Evolutionary conservation across 164 flowering plant genomes (phyloP).

Genomic region (Berberis vulgaris): DNA sequence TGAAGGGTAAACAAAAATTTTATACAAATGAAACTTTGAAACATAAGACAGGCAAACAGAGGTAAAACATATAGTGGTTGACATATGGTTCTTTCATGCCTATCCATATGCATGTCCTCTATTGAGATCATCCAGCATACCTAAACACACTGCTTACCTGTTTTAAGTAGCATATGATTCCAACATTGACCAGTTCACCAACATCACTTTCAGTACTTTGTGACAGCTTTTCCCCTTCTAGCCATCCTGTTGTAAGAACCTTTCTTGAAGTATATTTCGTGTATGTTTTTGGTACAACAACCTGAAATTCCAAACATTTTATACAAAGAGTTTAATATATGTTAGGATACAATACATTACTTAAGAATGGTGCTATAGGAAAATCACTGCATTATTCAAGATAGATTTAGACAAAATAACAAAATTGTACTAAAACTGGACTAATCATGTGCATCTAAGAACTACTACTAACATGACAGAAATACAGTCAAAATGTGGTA

Average conservation of each 20-base stretch:
- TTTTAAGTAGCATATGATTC: slow-evolving; percentile 97
- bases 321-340: no score
- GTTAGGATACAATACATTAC: no score
- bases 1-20: no score
- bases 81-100: no score
- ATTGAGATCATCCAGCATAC: no score
- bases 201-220: slow-evolving; percentile 99
- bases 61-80: no score
- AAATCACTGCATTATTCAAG: no score
- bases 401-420: neutral
- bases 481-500: slow-evolving; percentile 1
- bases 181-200: slow-evolving; percentile 94
- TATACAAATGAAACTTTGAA: no score
- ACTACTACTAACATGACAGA: neutral
- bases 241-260: slow-evolving; percentile 93
- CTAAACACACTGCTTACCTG: slow-evolving; percentile 44
- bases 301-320: slow-evolving; percentile 33
- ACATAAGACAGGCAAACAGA: no score
- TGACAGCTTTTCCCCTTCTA: slow-evolving; percentile 95
- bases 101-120: no score
- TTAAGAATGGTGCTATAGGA: no score
- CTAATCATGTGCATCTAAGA: neutral
- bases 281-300: slow-evolving; percentile 85
- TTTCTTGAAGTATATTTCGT: slow-evolving; percentile 78
- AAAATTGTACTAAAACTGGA: neutral